phyloP scores from a whole-genome alignment of 139 green algal genomes.

The Desmodesmus armatus region DNA sequence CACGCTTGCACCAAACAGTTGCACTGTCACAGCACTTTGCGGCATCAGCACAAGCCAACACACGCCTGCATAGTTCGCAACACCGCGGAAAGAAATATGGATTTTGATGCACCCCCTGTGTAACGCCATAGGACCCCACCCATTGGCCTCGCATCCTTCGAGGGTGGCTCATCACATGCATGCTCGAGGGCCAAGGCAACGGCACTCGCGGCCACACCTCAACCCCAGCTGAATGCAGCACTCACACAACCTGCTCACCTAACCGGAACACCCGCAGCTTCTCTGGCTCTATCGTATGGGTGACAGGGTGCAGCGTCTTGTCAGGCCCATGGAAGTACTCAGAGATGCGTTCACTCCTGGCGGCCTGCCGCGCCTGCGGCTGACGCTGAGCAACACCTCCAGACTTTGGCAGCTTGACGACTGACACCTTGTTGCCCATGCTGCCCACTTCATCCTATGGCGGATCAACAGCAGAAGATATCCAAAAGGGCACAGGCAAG shows the following conservation, averaged over 20 bases:
- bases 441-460: neutral
- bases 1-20: no score
- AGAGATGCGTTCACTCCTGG: conserved; percentile 71
- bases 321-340: conserved; percentile 94
- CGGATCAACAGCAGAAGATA: neutral
- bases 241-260: conserved; percentile 40
- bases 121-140: no score
- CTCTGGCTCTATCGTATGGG: conserved; percentile 61
- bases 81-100: neutral
- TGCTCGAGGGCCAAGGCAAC: no score
- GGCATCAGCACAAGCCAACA: no score
- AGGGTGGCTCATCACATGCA: no score
- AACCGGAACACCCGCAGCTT: conserved; percentile 83
- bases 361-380: conserved; percentile 58
- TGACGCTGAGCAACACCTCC: conserved; percentile 86
- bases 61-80: no score
- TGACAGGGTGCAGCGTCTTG: conserved; percentile 59
- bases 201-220: neutral
- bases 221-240: neutral
- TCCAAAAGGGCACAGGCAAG: no score
- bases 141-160: no score
- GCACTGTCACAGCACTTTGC: no score
- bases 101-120: neutral
- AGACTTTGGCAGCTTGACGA: conserved; percentile 85
- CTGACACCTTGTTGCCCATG: conserved; percentile 22